A percentile compares a stretch with the other conserved stretches of the same genome.
Evolutionary conservation across 1,139 yeast genomes (phyloP).

Genomic region (Pichia sp.): DNA sequence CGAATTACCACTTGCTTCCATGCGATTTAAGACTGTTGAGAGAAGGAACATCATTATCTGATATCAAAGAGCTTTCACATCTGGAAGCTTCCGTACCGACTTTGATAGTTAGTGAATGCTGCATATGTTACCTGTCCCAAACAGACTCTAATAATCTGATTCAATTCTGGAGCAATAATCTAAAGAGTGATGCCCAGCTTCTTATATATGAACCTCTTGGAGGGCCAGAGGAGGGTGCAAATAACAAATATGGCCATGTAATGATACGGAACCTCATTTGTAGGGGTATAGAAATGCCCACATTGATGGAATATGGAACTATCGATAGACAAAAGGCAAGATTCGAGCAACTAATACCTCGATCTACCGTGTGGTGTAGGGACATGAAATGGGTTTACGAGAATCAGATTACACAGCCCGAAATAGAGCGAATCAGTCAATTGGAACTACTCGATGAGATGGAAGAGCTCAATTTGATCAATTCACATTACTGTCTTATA

Average conservation of each 20-base stretch:
- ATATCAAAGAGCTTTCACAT: neutral
- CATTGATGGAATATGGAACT: conserved; percentile 45
- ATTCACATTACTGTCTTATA: conserved; percentile 68
- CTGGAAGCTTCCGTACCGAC: conserved; percentile 49
- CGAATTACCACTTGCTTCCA: conserved; percentile 47
- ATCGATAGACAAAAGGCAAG: conserved; percentile 38
- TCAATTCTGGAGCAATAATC: conserved; percentile 29
- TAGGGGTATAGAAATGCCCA: conserved; percentile 71
- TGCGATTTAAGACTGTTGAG: conserved; percentile 41
- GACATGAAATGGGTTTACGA: conserved; percentile 58
- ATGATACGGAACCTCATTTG: conserved; percentile 68
- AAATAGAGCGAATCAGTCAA: conserved; percentile 44
- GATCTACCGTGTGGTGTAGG: conserved; percentile 37
- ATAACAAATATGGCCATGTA: conserved; percentile 54
- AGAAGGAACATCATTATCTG: neutral
- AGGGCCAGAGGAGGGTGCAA: conserved; percentile 21
- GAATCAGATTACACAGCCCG: conserved; percentile 45
- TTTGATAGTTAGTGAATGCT: conserved; percentile 78
- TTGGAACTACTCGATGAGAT: conserved; percentile 84
- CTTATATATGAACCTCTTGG: conserved; percentile 84
- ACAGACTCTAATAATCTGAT: conserved; percentile 48
- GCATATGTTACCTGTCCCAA: conserved; percentile 71
- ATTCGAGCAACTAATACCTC: conserved; percentile 16
- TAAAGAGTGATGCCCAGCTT: conserved; percentile 31
- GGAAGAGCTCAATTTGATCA: conserved; percentile 72